These are phyloP conservation scores for Aspergillus quadrilineatus DNA, from an alignment of 2,329 filamentous ascomycete species.

Conservation along the genomic window DNA sequence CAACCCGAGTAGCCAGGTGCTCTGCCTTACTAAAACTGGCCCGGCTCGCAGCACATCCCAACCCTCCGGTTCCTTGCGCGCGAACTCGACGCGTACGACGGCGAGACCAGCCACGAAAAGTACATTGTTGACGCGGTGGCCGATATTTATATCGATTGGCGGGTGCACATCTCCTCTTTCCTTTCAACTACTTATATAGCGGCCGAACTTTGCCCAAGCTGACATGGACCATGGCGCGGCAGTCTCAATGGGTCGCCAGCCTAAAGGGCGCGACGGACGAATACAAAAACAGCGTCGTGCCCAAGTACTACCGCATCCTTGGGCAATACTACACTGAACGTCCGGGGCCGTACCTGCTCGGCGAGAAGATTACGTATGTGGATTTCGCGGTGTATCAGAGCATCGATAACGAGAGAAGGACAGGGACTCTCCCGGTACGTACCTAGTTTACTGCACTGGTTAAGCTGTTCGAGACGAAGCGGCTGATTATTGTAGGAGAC, in stretches of 20 bases:
- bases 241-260: constrained; percentile 1
- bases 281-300: neutral
- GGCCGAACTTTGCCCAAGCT: neutral
- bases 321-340: neutral
- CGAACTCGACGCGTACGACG: constrained; percentile 1
- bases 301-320: neutral
- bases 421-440: constrained; percentile 4
- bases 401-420: constrained; percentile 6
- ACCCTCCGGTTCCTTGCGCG: constrained; percentile 1
- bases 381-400: constrained; percentile 8
- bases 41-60: neutral
- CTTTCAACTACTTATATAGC: neutral
- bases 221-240: neutral
- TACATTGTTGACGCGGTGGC: constrained; percentile 3
- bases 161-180: neutral
- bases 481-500: neutral
- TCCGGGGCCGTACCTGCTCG: neutral
- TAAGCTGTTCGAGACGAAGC: neutral
- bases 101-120: neutral
- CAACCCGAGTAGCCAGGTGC: too few species aligned
- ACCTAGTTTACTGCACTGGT: neutral
- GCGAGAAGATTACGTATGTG: neutral
- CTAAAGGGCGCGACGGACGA: neutral
- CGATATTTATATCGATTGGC: constrained; percentile 3
- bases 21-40: too few species aligned